Base-by-base conservation (phyloP, 257 asterid genomes). In the Cordia subcordata region DNA sequence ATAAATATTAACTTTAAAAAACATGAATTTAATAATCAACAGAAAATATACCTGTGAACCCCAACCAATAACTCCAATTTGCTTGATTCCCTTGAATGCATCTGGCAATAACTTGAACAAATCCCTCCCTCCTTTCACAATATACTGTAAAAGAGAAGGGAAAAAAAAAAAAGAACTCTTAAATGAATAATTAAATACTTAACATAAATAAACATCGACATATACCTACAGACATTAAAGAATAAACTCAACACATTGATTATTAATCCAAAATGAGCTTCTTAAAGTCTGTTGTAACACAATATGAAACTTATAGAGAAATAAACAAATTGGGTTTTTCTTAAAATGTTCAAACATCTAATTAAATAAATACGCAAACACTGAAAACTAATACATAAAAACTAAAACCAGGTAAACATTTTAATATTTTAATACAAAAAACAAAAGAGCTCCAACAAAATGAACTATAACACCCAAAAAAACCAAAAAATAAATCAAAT, bases 51-150 rank as follows among this genome's bases (percentile, higher is more conserved):
- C 98, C 95, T 92, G 95, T 20, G 98, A 92, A 13, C 98, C 98
- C 98, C 98, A 92, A 52, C 98, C 98, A 50, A 92, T 88, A 52
- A 88, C 96, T 52, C 98, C 98, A 75, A 92, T 88, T 83, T 92
- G 98, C 77, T 88, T 92, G 45, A 92, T 70, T 14, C 95, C 96
- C 75, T 88, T 92, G 68, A 92, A 92, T 42, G 98, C 94, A 61
- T 86, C 94, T 0, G 96, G 96, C 81, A 92, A 72, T 67, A 77
- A 52, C 61, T 75, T 81, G 82, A 92, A 92, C 86, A 92, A 75
- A 62, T 92, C 75, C 70, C 96, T 92, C 16, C 98, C 98, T 77
- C 98, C 98, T 74, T 85, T 82, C 70, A 92, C 98, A 81, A 92
- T 88, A 81, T 74, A 88, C 98, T 88, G 44, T 75, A 76, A 27